A percentile compares a stretch with the other conserved stretches of the same genome.
These are phyloP conservation scores for Arabidopsis suecica DNA, from an alignment of 345 rosid genomes.

Conservation along the genomic window DNA sequence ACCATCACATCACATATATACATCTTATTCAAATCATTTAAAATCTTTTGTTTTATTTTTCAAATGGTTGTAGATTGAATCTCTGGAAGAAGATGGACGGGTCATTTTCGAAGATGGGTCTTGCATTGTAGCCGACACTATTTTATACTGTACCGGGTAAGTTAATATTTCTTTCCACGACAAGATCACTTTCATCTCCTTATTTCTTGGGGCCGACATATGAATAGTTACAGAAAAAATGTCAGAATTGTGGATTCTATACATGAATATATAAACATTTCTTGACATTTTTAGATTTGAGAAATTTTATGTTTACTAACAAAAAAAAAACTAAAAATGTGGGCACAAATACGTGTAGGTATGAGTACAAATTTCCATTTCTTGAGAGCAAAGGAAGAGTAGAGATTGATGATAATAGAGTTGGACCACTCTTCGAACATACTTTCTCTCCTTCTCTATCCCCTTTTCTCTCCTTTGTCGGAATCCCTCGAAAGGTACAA, in stretches of 20 bases:
- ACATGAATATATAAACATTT: constrained; percentile 7
- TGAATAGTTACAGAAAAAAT: not conserved
- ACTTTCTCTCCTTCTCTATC: constrained; percentile 86
- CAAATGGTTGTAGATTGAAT: constrained; percentile 58
- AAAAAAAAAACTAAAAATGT: not conserved
- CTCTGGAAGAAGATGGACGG: constrained; percentile 67
- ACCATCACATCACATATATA: not conserved
- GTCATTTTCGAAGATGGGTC: constrained; percentile 67
- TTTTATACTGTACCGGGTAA: constrained; percentile 91
- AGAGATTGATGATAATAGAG: constrained; percentile 78
- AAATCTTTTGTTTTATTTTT: not conserved
- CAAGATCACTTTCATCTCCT: constrained; percentile 2
- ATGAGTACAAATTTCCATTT: constrained; percentile 80
- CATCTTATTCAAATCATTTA: no score
- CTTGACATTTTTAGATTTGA: no score
- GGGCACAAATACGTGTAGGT: constrained; percentile 50
- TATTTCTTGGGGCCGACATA: constrained; percentile 15
- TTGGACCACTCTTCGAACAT: constrained; percentile 90
- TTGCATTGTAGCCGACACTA: constrained; percentile 62
- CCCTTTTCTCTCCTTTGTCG: constrained; percentile 84
- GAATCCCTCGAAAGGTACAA: constrained; percentile 81
- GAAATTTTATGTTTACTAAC: not conserved
- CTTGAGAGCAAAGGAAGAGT: constrained; percentile 94
- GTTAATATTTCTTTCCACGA: constrained; percentile 3
- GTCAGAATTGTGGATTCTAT: not conserved